A percentile compares a stretch with the other conserved stretches of the same genome.
Conservation (phyloP, 2,329 filamentous ascomycete species). For the Orbilia ellipsospora region DNA sequence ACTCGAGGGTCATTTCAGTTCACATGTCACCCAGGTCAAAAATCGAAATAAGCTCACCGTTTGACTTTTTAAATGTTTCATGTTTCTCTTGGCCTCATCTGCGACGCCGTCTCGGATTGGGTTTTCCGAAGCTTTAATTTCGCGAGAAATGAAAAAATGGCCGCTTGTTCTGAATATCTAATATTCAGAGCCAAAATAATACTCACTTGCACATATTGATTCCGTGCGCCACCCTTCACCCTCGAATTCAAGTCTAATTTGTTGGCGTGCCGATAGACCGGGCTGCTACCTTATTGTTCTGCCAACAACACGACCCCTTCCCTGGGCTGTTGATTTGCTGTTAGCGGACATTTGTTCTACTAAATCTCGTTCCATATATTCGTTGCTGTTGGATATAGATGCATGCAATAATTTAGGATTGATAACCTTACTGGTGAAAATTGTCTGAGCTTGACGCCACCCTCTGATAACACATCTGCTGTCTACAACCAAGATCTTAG, state of each 20-base stretch:
- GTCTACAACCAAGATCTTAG: constrained; percentile 64
- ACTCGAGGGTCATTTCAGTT: constrained; percentile 6
- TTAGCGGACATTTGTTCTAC: not conserved
- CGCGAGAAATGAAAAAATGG: not conserved
- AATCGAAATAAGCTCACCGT: constrained; percentile 18
- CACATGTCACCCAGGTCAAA: constrained; percentile 8
- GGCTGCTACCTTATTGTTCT: constrained; percentile 19
- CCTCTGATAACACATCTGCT: constrained; percentile 82
- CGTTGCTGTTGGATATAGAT: not conserved
- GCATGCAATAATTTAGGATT: not conserved
- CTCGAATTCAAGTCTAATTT: not conserved
- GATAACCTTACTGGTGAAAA: constrained; percentile 78
- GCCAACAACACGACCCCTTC: constrained; percentile 43
- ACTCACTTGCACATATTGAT: too few relatives aligned
- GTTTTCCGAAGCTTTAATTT: not conserved
- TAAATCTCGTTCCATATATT: not conserved
- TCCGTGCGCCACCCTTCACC: not conserved
- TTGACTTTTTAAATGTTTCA: constrained; percentile 39
- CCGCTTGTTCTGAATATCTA: not conserved
- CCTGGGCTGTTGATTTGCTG: constrained; percentile 22
- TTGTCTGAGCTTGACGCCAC: constrained; percentile 85
- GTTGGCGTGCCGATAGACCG: constrained; percentile 12
- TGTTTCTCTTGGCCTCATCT: constrained; percentile 6
- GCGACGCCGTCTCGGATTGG: too few relatives aligned
- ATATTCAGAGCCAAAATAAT: too few relatives aligned